Evolutionary conservation across 805 yeast genomes (phyloP), one percentile per base, ranked within the genome.

Genomic region (Starmerella tilneyi): DNA sequence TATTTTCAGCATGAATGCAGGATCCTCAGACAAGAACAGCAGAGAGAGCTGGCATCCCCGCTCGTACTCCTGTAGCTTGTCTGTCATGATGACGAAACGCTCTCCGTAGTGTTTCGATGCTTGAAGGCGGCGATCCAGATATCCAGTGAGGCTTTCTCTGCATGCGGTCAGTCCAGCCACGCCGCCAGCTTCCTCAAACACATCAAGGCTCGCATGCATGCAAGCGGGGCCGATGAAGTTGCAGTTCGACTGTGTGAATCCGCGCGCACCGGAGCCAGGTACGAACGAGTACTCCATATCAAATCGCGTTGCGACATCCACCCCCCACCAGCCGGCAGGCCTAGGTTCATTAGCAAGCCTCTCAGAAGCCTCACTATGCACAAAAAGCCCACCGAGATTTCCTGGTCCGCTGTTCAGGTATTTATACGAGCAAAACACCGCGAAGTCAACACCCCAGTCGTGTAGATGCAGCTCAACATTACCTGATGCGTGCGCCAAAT

Each of bases 241-340:
- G 2, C 95, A 95, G 64, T 88, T 88, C 15, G 94, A 82, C 65
- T 85, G 94, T 55, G 94, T 71, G 63, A 79, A 88, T 0, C 94
- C 94, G 20, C 83, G 68, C 0, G 96, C 97, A 28, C 92, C 81
- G n/a, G 71, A 66, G 22, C 83, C 81, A 0, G 96, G 94, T 44
- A 79, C 79, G 55, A 84, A 88, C 23, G 68, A 56, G 57, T 80
- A 88, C 46, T 73, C 58, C 97, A 88, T 88, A 56, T 77, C 70
- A 62, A 88, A 88, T 50, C 97, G 65, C 28, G 75, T 75, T 2
- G 56, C 55, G 0, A 79, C 67, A 54, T 81, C 77, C 58, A 85
- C 88, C 1, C 96, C 96, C 96, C 96, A 88, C 97, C 97, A 88
- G 0, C 97, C 97, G 0, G 95, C 94, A 41, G 84, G 66, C 49